Base-by-base conservation (phyloP, 306 rosid species). In the Ormosia semicastrata region DNA sequence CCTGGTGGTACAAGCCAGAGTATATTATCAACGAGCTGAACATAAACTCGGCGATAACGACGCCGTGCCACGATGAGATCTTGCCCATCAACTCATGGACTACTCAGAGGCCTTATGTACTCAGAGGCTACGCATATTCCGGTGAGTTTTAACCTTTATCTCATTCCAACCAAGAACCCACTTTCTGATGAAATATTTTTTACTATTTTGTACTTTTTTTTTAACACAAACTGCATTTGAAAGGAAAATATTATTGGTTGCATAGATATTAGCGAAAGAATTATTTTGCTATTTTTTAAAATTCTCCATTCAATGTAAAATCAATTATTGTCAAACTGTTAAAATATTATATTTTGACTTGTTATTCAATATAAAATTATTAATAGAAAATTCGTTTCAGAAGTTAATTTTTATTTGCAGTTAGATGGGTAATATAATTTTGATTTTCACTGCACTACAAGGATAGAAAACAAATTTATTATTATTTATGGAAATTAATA, bases 1-100 rank as follows among this genome's bases (percentile, higher is more conserved):
- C 89, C 14, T 94, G 97, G 98, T 92, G 97, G 98, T 92, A 90
- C 90, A 94, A 94, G 88, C 97, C 98, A 0, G 95, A 94, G 80
- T 63, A 85, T 64, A 79, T 89, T 14, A 94, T 94, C 36, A 92
- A 88, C 85, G 98, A 94, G 84, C 79, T 90, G 12, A 94, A 92
- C 86, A 81, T 90, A 76, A 94, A 94, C 85, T 94, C 97, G 2
- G 98, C 87, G 4, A 92, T 94, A 78, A 94, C 98, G 5, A 89
- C 95, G 54, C 98, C 98, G 33, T 82, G 90, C 15, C 98, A 94
- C 8, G 89, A 89, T 14, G 98, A 94, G 84, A 83, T 92, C 29
- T 80, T 94, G 82, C 92, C 95, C 0, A 90, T 92, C 4, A 92
- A 88, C 83, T 70, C 98, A 2, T 89, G 91, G 89, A 90, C 91